A percentile compares a stretch with the other conserved stretches of the same genome.
phyloP scores from a whole-genome alignment of 192 early-diverging fungal species.

The Podila minutissima region DNA sequence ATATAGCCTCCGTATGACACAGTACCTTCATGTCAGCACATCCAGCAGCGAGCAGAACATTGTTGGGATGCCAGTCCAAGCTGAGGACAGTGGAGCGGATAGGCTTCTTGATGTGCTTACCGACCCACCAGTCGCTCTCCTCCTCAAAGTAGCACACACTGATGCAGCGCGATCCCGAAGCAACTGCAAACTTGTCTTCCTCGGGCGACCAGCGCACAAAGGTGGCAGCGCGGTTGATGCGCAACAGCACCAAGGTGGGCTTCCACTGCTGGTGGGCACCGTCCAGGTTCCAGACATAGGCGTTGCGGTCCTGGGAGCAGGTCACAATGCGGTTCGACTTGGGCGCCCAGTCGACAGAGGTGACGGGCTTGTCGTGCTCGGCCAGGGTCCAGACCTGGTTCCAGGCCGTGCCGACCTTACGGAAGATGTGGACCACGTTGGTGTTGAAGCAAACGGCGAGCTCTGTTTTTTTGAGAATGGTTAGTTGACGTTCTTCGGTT shows the following conservation, averaged over 20 bases:
- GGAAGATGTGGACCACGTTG: constrained; percentile 92
- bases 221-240: constrained; percentile 97
- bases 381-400: constrained; percentile 72
- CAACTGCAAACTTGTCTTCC: constrained; percentile 99
- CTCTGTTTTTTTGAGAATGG: constrained; percentile 61
- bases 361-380: constrained; percentile 97
- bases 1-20: not conserved
- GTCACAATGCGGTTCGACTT: constrained; percentile 95
- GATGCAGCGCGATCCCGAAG: constrained; percentile 90
- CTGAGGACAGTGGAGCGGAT: constrained; percentile 89
- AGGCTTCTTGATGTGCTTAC: constrained; percentile 95
- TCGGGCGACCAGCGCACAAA: constrained; percentile 92
- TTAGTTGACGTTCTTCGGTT: not conserved
- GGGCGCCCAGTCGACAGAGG: constrained; percentile 95
- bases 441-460: constrained; percentile 91
- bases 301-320: constrained; percentile 98
- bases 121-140: constrained; percentile 97
- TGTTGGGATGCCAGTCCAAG: constrained; percentile 98
- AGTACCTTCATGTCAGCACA: constrained; percentile 80
- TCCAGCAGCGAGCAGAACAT: constrained; percentile 92
- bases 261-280: constrained; percentile 73
- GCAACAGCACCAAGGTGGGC: constrained; percentile 90
- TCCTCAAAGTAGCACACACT: constrained; percentile 96
- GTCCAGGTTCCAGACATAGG: constrained; percentile 96
- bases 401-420: constrained; percentile 69